phyloP scores from a whole-genome alignment of 1,139 yeast species.

The Yamadazyma spencermartinsiae region DNA sequence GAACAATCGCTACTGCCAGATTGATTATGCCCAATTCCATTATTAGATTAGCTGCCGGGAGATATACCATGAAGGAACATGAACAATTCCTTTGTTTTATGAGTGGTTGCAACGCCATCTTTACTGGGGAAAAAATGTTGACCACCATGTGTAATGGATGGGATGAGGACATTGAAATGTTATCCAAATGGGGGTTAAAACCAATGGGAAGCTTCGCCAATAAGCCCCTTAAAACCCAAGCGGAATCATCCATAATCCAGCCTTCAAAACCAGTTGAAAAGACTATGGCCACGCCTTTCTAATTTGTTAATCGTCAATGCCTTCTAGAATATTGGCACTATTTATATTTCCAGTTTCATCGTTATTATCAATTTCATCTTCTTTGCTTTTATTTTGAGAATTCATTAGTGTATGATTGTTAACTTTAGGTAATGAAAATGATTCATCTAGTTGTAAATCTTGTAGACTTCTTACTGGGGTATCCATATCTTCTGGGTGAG shows the following conservation, averaged over 20 bases:
- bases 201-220: constrained; percentile 59
- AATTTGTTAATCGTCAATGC: neutral
- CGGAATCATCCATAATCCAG: too few species aligned
- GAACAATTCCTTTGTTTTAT: constrained; percentile 75
- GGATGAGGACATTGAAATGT: constrained; percentile 76
- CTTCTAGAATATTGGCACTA: neutral
- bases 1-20: constrained; percentile 77
- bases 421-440: constrained; percentile 33
- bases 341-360: constrained; percentile 11
- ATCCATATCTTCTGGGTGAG: constrained; percentile 1
- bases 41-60: constrained; percentile 76
- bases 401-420: constrained; percentile 15
- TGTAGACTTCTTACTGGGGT: constrained; percentile 6
- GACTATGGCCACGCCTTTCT: too few species aligned
- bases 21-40: constrained; percentile 71
- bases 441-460: constrained; percentile 22
- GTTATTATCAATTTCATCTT: constrained; percentile 6
- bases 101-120: constrained; percentile 80
- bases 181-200: constrained; percentile 66
- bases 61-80: constrained; percentile 76
- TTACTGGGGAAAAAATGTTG: constrained; percentile 79
- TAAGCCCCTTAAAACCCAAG: neutral
- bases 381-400: constrained; percentile 2
- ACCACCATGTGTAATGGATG: constrained; percentile 85
- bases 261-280: neutral